Conservation (phyloP, 2,329 filamentous ascomycete genomes). For the Talaromyces atroroseus region DNA sequence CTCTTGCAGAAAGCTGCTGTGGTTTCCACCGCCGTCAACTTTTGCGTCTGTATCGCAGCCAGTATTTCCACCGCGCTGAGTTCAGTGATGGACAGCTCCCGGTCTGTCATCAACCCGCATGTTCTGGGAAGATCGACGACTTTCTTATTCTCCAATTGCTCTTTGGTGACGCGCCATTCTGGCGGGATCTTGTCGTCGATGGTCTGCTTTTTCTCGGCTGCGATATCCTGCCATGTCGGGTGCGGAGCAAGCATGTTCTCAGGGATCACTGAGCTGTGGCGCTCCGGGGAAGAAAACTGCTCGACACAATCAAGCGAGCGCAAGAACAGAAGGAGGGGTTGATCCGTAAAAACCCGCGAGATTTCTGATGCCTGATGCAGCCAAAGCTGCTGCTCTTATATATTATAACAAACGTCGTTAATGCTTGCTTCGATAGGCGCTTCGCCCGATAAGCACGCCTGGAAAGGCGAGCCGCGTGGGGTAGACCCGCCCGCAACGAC, state of each 20-base stretch:
- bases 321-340: too few species aligned
- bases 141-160: neutral
- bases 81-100: slow-evolving; percentile 11
- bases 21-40: slow-evolving; percentile 6
- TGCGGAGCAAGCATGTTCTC: neutral
- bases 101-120: slow-evolving; percentile 5
- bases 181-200: slow-evolving; percentile 5
- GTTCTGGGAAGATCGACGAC: slow-evolving; percentile 3
- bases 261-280: neutral
- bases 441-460: neutral
- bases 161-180: slow-evolving; percentile 6
- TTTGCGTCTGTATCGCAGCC: neutral
- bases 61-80: slow-evolving; percentile 10
- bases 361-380: too few species aligned
- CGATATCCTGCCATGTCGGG: slow-evolving; percentile 6
- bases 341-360: too few species aligned
- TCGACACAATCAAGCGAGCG: too few species aligned
- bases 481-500: slow-evolving; percentile 6
- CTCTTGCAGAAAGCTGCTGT: slow-evolving; percentile 44
- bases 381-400: too few species aligned
- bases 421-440: neutral
- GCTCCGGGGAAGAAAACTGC: too few species aligned
- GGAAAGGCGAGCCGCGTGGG: slow-evolving; percentile 5
- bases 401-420: too few species aligned
- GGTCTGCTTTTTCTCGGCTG: neutral